These are phyloP conservation scores for Exophiala spinifera DNA, from an alignment of 2,329 filamentous ascomycete genomes.

Conservation along the genomic window DNA sequence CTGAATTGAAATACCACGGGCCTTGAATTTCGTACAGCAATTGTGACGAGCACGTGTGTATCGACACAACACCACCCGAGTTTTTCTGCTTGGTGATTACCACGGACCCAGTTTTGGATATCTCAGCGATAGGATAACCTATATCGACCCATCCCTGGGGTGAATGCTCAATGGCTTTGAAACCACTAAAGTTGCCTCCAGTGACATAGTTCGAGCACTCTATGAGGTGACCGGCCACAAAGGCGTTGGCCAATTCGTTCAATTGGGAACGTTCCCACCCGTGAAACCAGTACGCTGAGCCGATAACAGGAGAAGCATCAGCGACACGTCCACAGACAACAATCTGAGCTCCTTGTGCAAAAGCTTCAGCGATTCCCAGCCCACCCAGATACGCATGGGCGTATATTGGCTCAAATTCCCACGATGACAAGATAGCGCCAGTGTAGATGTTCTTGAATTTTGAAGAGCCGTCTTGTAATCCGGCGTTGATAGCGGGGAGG, in stretches of 20 bases:
- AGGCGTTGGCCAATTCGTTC: conserved; percentile 40
- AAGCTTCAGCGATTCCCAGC: conserved; percentile 39
- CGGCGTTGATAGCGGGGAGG: conserved; percentile 34
- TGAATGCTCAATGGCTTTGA: conserved; percentile 36
- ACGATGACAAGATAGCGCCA: conserved; percentile 35
- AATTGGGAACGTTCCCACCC: conserved; percentile 39
- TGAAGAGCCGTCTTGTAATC: conserved; percentile 34
- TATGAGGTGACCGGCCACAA: conserved; percentile 40
- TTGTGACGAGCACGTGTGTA: conserved; percentile 53
- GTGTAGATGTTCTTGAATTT: conserved; percentile 43
- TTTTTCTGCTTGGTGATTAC: conserved; percentile 46
- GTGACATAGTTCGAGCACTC: conserved; percentile 44
- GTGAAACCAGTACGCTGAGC: conserved; percentile 43
- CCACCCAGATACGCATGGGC: conserved; percentile 39
- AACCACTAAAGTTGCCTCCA: conserved; percentile 45
- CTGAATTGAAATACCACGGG: conserved; percentile 56
- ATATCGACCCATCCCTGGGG: conserved; percentile 44
- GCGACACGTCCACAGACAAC: conserved; percentile 45
- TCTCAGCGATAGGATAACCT: conserved; percentile 48
- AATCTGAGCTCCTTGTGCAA: conserved; percentile 43
- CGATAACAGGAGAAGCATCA: conserved; percentile 46
- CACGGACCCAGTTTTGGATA: conserved; percentile 39
- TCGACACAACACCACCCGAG: conserved; percentile 42
- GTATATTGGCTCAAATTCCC: conserved; percentile 38
- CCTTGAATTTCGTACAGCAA: conserved; percentile 56